phyloP scores from a whole-genome alignment of 192 early-diverging fungal genomes.

The Coemansia sp. region DNA sequence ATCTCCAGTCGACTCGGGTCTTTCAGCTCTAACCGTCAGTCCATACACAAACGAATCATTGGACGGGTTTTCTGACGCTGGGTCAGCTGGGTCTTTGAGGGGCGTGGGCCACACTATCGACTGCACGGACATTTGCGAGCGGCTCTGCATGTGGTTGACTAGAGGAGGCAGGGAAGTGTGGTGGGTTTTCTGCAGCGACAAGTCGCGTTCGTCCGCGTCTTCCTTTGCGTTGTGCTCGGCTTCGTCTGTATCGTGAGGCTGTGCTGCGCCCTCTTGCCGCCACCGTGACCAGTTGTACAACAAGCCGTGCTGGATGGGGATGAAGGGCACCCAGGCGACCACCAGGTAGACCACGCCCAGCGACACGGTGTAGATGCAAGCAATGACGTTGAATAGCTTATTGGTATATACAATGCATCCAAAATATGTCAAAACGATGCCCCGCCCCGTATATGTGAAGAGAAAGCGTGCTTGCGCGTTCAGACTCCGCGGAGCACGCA shows the following conservation, averaged over 20 bases:
- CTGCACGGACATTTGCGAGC: constrained; percentile 8
- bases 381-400: constrained; percentile 50
- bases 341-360: constrained; percentile 57
- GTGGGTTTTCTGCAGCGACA: not conserved
- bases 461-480: constrained; percentile 54
- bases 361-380: constrained; percentile 48
- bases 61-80: not conserved
- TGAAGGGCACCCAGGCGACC: constrained; percentile 52
- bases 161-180: too few species aligned
- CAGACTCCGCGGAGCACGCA: constrained; percentile 46
- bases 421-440: constrained; percentile 58
- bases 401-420: constrained; percentile 56
- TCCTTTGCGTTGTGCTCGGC: not conserved
- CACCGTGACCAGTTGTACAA: constrained; percentile 48
- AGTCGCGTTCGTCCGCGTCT: not conserved
- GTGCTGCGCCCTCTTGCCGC: constrained; percentile 19
- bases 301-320: constrained; percentile 38
- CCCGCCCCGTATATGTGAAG: constrained; percentile 58
- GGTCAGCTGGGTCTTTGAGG: not conserved
- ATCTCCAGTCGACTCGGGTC: constrained; percentile 32
- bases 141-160: too few species aligned
- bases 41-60: constrained; percentile 48
- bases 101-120: constrained; percentile 31
- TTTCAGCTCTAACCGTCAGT: constrained; percentile 9
- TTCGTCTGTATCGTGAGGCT: not conserved